Percentiles rank a stretch among this genome's conserved stretches.
Evolutionary conservation across 1,284 basidiomycete species (phyloP).

Genomic region (Rhodotorula sp.): DNA sequence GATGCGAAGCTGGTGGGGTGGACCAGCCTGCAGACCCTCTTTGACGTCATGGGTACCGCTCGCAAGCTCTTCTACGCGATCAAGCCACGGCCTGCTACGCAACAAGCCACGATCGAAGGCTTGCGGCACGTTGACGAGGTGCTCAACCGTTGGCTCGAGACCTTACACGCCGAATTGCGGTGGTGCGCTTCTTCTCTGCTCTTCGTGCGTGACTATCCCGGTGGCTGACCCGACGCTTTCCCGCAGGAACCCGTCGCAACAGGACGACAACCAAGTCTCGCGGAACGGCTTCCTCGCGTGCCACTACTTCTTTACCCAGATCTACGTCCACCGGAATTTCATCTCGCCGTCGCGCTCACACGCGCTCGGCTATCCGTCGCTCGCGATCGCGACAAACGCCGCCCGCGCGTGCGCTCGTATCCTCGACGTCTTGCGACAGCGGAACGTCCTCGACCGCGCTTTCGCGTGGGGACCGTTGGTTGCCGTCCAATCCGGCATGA

Average conservation of each 20-base stretch:
- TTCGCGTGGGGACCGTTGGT: conserved; percentile 20
- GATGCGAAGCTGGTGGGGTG: not conserved
- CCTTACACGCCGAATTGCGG: conserved; percentile 19
- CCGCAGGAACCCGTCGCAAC: conserved; percentile 25
- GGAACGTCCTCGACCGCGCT: conserved; percentile 3
- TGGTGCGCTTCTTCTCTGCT: conserved; percentile 14
- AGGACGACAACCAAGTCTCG: conserved; percentile 1
- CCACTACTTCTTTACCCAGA: conserved; percentile 23
- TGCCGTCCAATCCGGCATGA: conserved; percentile 61
- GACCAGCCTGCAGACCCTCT: not conserved
- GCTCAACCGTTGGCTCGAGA: conserved; percentile 36
- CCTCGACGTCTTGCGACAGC: conserved; percentile 26
- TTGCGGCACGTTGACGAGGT: conserved; percentile 25
- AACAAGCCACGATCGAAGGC: conserved; percentile 7
- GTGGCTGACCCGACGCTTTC: not conserved
- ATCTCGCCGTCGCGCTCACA: conserved; percentile 31
- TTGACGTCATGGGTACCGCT: conserved; percentile 12
- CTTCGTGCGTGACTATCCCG: too few relatives aligned
- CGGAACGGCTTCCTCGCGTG: not conserved
- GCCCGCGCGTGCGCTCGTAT: conserved; percentile 39
- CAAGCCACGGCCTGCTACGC: conserved; percentile 1
- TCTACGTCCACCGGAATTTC: conserved; percentile 37
- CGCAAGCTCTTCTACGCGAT: conserved; percentile 16
- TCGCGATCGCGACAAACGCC: conserved; percentile 41
- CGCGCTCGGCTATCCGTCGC: conserved; percentile 45